Evolutionary conservation across 192 early-diverging fungal species (phyloP), one percentile per base, ranked within the genome.

Genomic region (Phycomyces nitens): DNA sequence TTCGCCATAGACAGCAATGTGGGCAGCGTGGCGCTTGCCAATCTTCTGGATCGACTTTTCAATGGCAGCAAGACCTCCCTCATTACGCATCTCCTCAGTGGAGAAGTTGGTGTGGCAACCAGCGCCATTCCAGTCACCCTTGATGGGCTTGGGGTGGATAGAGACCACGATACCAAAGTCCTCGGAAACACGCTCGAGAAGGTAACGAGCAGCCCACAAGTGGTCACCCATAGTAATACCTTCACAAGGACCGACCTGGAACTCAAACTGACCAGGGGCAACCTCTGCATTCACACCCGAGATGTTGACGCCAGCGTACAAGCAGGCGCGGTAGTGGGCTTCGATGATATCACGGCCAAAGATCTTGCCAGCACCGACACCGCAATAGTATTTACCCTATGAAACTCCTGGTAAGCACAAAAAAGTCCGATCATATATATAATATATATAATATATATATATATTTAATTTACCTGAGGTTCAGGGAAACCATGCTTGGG

Each of bases 341-440:
- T 83, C 82, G n/a, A 83, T 79, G 55, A 83, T 68, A 57, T 83
- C 82, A 72, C 82, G 77, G 12, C 81, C 82, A 58, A 75, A 83
- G 52, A 80, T 66, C 47, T 72, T 74, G 49, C 65, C 65, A 53
- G 81, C 74, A 58, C 81, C 81, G 21, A 83, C 81, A 65, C 72
- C 81, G 65, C 81, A 83, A 65, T 83, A 83, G 65, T 83, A 83
- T 61, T 76, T 76, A 38, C 81, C 64, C 56, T 34, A 34, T 2
- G 7, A 2, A 34, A 34, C 29, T 5, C 2, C 3, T 34, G 29
- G 7, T 34, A 34, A 7, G 7, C 7, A 34, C 7, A 34, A 34
- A 7, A 34, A 34, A 34, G 29, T 34, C 29, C 29, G 29, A 2
- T 34, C 29, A n/a, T n/a, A n/a, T n/a, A n/a, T n/a, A n/a, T n/a